Conservation (phyloP, 306 rosid genomes). For the Ceratonia siliqua region DNA sequence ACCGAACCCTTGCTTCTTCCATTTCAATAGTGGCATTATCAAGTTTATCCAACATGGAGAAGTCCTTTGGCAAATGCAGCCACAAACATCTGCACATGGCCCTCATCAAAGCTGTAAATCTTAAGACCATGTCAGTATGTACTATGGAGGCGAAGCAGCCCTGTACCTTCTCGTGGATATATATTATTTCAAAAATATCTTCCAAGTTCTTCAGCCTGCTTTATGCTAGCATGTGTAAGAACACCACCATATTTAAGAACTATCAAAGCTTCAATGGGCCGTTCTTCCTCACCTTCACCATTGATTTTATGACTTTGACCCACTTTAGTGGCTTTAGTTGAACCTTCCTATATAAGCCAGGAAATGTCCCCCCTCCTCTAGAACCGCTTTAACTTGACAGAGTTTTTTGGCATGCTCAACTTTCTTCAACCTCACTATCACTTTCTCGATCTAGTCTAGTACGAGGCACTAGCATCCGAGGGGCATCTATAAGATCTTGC, state of each 20-base stretch:
- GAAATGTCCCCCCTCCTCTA: conserved; percentile 97
- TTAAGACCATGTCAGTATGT: conserved; percentile 90
- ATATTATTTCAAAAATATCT: conserved; percentile 88
- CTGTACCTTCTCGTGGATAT: conserved; percentile 97
- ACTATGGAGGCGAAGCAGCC: conserved; percentile 92
- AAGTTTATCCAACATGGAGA: conserved; percentile 95
- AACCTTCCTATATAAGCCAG: conserved; percentile 88
- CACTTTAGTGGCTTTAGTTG: conserved; percentile 92
- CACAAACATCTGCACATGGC: conserved; percentile 98
- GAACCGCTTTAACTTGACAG: conserved; percentile 96
- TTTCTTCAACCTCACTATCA: conserved; percentile 92
- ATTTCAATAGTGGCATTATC: conserved; percentile 95
- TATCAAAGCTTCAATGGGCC: conserved; percentile 91
- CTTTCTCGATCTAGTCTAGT: conserved; percentile 85
- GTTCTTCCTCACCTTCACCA: conserved; percentile 86
- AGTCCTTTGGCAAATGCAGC: conserved; percentile 97
- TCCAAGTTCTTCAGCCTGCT: conserved; percentile 98
- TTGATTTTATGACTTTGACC: conserved; percentile 71
- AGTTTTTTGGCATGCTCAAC: conserved; percentile 88
- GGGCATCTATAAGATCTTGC: conserved; percentile 91
- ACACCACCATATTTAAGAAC: conserved; percentile 94
- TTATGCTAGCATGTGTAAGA: conserved; percentile 93
- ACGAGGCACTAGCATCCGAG: conserved; percentile 93
- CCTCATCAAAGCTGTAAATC: conserved; percentile 95
- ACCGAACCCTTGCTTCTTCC: conserved; percentile 89